Conservation (phyloP, 2,329 filamentous ascomycete species). For the Apiospora rasikravindrae region DNA sequence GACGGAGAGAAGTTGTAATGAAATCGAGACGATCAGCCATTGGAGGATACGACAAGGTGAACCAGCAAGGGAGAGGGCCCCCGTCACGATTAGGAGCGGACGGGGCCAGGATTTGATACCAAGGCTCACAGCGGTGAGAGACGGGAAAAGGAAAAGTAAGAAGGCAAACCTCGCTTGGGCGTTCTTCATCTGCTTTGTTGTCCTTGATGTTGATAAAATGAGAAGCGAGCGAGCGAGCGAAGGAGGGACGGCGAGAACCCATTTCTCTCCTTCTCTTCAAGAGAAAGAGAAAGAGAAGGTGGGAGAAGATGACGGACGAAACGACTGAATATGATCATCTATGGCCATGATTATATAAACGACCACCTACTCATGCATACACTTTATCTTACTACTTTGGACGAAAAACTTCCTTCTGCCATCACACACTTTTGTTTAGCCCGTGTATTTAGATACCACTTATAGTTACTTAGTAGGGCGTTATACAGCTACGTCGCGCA, state of each 20-base stretch:
- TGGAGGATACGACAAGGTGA: neutral
- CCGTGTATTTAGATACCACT: slow-evolving; percentile 10
- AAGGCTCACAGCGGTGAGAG: neutral
- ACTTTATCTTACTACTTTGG: neutral
- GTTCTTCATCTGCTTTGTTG: neutral
- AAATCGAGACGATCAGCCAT: slow-evolving; percentile 7
- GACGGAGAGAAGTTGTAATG: slow-evolving; percentile 30
- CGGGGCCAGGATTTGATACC: neutral
- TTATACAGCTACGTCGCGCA: neutral
- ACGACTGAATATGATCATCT: neutral
- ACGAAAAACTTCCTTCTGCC: neutral
- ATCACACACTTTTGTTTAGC: neutral
- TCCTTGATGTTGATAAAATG: neutral
- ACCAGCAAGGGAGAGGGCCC: neutral
- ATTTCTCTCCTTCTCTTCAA: no score
- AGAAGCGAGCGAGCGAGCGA: neutral
- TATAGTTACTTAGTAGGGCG: neutral
- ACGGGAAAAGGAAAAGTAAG: neutral
- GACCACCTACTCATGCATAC: neutral
- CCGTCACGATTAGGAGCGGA: neutral
- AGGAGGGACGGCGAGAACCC: neutral
- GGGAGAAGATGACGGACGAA: neutral
- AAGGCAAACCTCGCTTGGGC: neutral
- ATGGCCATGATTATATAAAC: neutral
- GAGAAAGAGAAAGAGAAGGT: neutral